Evolutionary conservation across 164 flowering plant species (phyloP).

Genomic region (Piper longum): DNA sequence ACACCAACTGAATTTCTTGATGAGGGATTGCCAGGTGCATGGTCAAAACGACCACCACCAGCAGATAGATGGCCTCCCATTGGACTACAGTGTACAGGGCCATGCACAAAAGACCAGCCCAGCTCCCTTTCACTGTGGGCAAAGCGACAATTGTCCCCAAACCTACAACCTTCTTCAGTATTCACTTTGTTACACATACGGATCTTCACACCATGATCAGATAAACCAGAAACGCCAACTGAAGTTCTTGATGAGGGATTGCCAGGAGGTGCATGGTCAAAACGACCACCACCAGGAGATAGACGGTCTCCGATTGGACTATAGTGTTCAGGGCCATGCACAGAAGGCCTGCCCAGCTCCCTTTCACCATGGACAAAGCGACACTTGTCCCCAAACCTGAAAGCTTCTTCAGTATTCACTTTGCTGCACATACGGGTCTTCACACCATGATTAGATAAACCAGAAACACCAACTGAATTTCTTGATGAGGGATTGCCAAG

Average conservation of each 20-base stretch:
- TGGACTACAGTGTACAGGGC: conserved; percentile 34
- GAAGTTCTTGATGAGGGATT: too few relatives aligned
- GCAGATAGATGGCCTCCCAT: conserved; percentile 19
- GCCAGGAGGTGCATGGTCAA: conserved; percentile 26
- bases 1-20: conserved; percentile 21
- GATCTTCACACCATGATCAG: too few relatives aligned
- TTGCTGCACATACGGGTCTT: conserved; percentile 77
- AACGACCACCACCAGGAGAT: conserved; percentile 9
- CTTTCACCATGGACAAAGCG: conserved; percentile 82
- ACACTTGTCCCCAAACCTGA: conserved; percentile 85
- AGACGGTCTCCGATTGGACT: conserved; percentile 22
- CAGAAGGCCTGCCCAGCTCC: conserved; percentile 62
- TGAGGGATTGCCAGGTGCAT: conserved; percentile 20
- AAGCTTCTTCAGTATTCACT: conserved; percentile 61
- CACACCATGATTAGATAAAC: conserved; percentile 20
- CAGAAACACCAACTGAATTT: conserved; percentile 17
- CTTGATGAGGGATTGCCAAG: conserved; percentile 26
- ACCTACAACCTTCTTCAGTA: too few relatives aligned
- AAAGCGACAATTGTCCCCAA: too few relatives aligned
- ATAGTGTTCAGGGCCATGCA: conserved; percentile 37
- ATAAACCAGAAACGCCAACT: too few relatives aligned
- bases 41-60: conserved; percentile 22
- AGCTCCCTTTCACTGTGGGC: conserved; percentile 27
- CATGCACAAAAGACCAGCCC: conserved; percentile 37
- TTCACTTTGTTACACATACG: too few relatives aligned